These are phyloP conservation scores for Speleostelium caveatum DNA, from an alignment of 78 protist species.

Conservation along the genomic window DNA sequence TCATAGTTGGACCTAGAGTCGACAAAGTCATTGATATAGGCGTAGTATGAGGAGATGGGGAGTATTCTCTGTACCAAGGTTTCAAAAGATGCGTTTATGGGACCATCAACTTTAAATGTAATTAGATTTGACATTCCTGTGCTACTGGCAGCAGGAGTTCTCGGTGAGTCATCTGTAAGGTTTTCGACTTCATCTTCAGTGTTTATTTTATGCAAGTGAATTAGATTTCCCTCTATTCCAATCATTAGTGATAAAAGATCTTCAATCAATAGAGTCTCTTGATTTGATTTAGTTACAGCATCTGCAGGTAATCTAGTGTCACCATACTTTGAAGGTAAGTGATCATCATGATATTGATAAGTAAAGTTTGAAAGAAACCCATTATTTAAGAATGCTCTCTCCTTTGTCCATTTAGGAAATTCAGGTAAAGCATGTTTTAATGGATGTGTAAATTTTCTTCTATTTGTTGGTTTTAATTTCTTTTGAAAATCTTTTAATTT, in stretches of 20 bases:
- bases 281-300: conserved; percentile 1
- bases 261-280: conserved; percentile 68
- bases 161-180: background rate
- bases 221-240: conserved; percentile 74
- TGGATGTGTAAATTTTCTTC: background rate
- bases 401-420: conserved; percentile 29
- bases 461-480: background rate
- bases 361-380: conserved; percentile 50
- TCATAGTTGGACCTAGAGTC: conserved; percentile 25
- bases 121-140: background rate
- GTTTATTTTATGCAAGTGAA: background rate
- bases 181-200: background rate
- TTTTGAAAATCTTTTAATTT: conserved; percentile 34
- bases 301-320: background rate
- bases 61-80: conserved; percentile 52
- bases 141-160: too few species aligned
- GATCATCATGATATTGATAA: background rate
- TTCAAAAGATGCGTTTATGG: conserved; percentile 8
- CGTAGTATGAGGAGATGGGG: conserved; percentile 39
- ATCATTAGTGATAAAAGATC: conserved; percentile 74
- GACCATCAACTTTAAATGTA: background rate
- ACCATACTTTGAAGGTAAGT: conserved; percentile 7
- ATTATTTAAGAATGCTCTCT: conserved; percentile 52
- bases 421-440: conserved; percentile 15
- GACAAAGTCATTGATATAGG: conserved; percentile 37